Conservation (phyloP, 2,329 filamentous ascomycete species). For the Trichothecium sympodiale region DNA sequence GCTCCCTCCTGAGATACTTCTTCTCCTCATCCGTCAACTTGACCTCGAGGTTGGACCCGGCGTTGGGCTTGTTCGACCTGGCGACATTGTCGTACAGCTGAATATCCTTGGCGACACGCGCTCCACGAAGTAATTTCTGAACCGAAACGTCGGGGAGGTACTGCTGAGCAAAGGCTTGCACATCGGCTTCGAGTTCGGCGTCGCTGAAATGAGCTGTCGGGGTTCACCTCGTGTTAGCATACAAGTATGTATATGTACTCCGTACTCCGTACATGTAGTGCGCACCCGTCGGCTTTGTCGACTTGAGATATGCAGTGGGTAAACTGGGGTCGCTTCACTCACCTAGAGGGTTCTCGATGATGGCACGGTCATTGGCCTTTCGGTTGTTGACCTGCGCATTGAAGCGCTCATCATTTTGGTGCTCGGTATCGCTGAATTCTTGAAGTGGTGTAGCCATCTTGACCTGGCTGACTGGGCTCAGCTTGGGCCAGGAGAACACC, state of each 20-base stretch:
- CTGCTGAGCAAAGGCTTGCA: slow-evolving; percentile 16
- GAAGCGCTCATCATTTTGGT: slow-evolving; percentile 7
- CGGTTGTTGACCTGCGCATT: slow-evolving; percentile 14
- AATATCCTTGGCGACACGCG: slow-evolving; percentile 28
- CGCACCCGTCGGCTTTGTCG: too few relatives aligned
- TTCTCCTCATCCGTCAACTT: slow-evolving; percentile 23
- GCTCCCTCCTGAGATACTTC: slow-evolving; percentile 22
- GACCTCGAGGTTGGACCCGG: slow-evolving; percentile 17
- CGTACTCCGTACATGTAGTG: too few relatives aligned
- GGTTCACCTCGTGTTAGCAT: background rate
- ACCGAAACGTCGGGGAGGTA: slow-evolving; percentile 18
- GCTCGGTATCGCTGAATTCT: background rate
- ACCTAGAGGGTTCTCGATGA: slow-evolving; percentile 26
- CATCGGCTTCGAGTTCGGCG: slow-evolving; percentile 23
- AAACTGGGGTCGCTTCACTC: background rate
- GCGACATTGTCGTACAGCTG: slow-evolving; percentile 27
- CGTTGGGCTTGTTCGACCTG: slow-evolving; percentile 12
- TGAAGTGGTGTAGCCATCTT: background rate
- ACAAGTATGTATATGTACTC: too few relatives aligned
- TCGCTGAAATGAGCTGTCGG: slow-evolving; percentile 24
- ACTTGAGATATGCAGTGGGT: too few relatives aligned
- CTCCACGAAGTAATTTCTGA: slow-evolving; percentile 22
- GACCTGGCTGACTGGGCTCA: background rate
- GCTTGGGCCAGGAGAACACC: too few relatives aligned
- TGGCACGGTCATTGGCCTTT: slow-evolving; percentile 18